phyloP scores from a whole-genome alignment of 257 asterid species.

The Primulina huaijiensis region DNA sequence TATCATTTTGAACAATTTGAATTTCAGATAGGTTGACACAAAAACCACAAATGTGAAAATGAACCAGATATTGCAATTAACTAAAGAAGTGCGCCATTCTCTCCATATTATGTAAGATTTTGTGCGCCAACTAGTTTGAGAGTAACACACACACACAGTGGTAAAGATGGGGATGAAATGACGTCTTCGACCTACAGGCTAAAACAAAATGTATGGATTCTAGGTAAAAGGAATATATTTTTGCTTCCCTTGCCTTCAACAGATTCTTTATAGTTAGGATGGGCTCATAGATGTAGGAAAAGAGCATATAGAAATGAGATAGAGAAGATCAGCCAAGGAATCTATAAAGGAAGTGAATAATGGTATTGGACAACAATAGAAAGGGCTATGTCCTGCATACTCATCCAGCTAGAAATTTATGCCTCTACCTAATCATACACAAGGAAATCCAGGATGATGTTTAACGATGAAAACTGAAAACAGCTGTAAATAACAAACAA shows the following conservation, averaged over 20 bases:
- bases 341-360: conserved; percentile 4
- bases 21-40: conserved; percentile 14
- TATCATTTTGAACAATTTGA: conserved; percentile 21
- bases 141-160: not conserved
- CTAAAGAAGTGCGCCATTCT: not conserved
- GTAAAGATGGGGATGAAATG: not conserved
- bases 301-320: not conserved
- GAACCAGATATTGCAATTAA: conserved; percentile 9
- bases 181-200: not conserved
- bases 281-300: not conserved
- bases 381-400: not conserved
- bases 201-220: conserved; percentile 2
- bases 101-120: not conserved
- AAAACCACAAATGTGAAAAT: not conserved
- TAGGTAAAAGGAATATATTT: not conserved
- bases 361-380: conserved; percentile 1
- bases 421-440: conserved; percentile 5
- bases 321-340: not conserved
- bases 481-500: conserved; percentile 2
- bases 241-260: conserved; percentile 2
- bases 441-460: conserved; percentile 12
- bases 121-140: not conserved
- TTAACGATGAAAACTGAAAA: not conserved
- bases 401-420: conserved; percentile 8
- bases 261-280: conserved; percentile 5